Conservation (phyloP, 2,329 filamentous ascomycete genomes). For the Onygenales sp. region DNA sequence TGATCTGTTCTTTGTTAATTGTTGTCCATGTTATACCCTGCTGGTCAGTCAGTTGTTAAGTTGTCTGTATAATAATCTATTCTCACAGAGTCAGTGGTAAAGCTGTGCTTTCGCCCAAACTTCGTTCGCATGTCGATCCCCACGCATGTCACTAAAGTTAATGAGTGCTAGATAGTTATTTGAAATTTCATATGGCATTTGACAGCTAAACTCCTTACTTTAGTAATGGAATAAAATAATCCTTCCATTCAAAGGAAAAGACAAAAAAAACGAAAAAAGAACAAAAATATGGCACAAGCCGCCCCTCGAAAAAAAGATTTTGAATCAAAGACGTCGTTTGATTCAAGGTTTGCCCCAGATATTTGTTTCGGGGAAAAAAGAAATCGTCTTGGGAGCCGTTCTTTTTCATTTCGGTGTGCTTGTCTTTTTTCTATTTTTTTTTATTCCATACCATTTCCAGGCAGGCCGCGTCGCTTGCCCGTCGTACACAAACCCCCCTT, state of each 20-base stretch:
- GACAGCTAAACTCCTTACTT: conserved; percentile 12
- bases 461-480: conserved; percentile 4
- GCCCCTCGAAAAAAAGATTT: neutral
- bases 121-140: no score
- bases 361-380: neutral
- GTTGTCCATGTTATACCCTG: no score
- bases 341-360: neutral
- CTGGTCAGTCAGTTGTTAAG: no score
- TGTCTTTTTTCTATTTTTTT: conserved; percentile 1
- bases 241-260: conserved; percentile 5
- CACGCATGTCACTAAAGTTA: no score
- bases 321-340: neutral
- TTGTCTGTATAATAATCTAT: no score
- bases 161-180: neutral
- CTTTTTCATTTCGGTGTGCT: neutral
- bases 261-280: conserved; percentile 7
- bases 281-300: conserved; percentile 5
- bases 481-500: conserved; percentile 9
- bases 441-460: neutral
- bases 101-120: no score
- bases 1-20: no score
- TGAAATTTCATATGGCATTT: conserved; percentile 10
- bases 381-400: neutral
- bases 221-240: conserved; percentile 7
- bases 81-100: no score